Base-by-base conservation (phyloP, 1,284 basidiomycete species). In the Heterobasidion parviporum region DNA sequence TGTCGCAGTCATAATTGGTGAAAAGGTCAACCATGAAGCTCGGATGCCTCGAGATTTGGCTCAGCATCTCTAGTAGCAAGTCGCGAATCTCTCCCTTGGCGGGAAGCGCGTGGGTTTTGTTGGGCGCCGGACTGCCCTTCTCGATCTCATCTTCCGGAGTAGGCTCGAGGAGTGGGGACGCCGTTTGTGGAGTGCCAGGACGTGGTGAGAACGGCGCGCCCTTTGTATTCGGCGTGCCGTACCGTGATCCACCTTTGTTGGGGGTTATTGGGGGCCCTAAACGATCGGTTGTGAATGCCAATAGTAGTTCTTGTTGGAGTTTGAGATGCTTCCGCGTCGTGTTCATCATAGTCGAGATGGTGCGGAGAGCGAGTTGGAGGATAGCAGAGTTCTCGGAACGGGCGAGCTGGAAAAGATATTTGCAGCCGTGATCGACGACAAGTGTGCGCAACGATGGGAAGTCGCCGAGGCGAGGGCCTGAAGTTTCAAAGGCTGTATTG, bases 11-110 rank as follows among this genome's bases (percentile, higher is more conserved):
- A 70, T 97, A 99, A 70, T 99, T 99, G 57, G 86, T 80, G 75
- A 93, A 99, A 9, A 98, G 76, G 66, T 98, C 93, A 49, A 97
- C 92, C 87, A 98, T 93, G 72, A 96, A 95, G 65, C 87, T 89
- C 1, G 89, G 82, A 63, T 88, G 82, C 6, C 87, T 78, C 34
- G 89, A 87, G 52, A 98, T 83, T 58, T 93, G 87, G 52, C 81
- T 81, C 34, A 99, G 73, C 1, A 90, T 90, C 70, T 98, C 97
- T 57, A 99, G 76, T 65, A 98, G 85, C 56, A 99, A 73, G 66
- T 97, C 92, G 48, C 94, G 83, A 7, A 87, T 91, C 72, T 97
- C 93, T 33, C 90, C 92, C 35, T 83, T 84, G n/a, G 88, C 92
- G 15, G 89, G 89, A 58, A 82, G 70, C 52, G 86, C 81, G n/a